A percentile compares a stretch with the other conserved stretches of the same genome.
These are phyloP conservation scores for Claviceps sp. DNA, from an alignment of 2,329 filamentous ascomycete genomes.

Conservation along the genomic window DNA sequence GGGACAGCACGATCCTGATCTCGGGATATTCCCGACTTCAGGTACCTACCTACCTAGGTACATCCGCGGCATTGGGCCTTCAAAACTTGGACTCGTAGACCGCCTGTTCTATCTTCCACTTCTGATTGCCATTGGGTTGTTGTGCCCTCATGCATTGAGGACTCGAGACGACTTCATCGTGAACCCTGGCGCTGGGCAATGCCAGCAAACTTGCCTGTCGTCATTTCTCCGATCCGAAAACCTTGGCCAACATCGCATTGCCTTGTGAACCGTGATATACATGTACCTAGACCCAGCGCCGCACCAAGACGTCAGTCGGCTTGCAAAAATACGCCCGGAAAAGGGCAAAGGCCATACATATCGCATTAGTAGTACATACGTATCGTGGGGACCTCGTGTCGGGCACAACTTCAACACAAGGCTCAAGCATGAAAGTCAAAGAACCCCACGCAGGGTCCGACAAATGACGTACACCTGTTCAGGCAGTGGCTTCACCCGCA, in stretches of 20 bases:
- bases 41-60: too few relatives aligned
- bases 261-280: too few relatives aligned
- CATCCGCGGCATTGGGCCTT: not conserved
- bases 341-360: not conserved
- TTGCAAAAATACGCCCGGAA: not conserved
- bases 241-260: too few relatives aligned
- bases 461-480: conserved; percentile 1
- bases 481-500: not conserved
- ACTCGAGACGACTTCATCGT: not conserved
- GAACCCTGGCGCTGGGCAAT: not conserved
- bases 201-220: not conserved
- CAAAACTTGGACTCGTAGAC: not conserved
- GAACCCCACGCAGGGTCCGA: not conserved
- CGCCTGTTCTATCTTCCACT: not conserved
- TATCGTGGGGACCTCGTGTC: not conserved
- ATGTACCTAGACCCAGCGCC: too few relatives aligned
- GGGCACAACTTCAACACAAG: too few relatives aligned
- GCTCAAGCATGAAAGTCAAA: not conserved
- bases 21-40: too few relatives aligned
- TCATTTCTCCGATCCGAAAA: too few relatives aligned
- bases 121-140: not conserved
- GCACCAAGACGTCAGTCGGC: not conserved
- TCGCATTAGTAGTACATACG: too few relatives aligned
- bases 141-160: not conserved
- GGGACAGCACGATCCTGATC: not conserved